phyloP scores from a whole-genome alignment of 495 filamentous ascomycete genomes.

The Penicillium samsonianum region DNA sequence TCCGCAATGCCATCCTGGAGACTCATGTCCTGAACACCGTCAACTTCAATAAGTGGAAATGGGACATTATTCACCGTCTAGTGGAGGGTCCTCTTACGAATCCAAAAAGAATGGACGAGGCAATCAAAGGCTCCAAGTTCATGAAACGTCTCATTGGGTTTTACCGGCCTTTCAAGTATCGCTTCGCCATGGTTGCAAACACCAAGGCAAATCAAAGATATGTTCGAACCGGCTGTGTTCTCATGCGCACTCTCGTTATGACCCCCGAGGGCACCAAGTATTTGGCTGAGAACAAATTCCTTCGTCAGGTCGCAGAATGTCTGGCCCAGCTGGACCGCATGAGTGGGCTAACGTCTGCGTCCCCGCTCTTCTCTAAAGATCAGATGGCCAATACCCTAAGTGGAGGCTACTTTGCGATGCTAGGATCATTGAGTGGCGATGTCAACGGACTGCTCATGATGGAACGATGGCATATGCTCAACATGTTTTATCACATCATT shows the following conservation, averaged over 20 bases:
- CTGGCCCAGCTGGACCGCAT: slow-evolving; percentile 89
- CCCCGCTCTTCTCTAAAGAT: slow-evolving; percentile 83
- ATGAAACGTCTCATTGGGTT: slow-evolving; percentile 92
- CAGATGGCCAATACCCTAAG: slow-evolving; percentile 81
- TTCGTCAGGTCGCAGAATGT: slow-evolving; percentile 92
- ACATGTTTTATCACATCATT: slow-evolving; percentile 98
- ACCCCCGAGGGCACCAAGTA: slow-evolving; percentile 81
- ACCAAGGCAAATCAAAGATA: slow-evolving; percentile 93
- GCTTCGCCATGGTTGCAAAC: slow-evolving; percentile 82
- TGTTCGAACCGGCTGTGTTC: slow-evolving; percentile 80
- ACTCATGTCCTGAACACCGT: slow-evolving; percentile 81
- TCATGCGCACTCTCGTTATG: slow-evolving; percentile 83
- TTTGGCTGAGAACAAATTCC: slow-evolving; percentile 85
- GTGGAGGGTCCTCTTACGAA: slow-evolving; percentile 95
- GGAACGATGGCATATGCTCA: slow-evolving; percentile 94
- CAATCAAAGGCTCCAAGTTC: slow-evolving; percentile 92
- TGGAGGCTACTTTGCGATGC: slow-evolving; percentile 89
- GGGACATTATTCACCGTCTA: slow-evolving; percentile 85
- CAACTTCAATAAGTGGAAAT: slow-evolving; percentile 94
- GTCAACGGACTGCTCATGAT: slow-evolving; percentile 82
- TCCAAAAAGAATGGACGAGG: slow-evolving; percentile 88
- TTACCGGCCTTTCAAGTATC: slow-evolving; percentile 94
- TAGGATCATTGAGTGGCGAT: slow-evolving; percentile 83
- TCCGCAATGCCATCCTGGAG: slow-evolving; percentile 82
- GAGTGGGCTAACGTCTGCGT: slow-evolving; percentile 84